phyloP scores from a whole-genome alignment of 2,329 filamentous ascomycete species.

The Botrytis fragariae region DNA sequence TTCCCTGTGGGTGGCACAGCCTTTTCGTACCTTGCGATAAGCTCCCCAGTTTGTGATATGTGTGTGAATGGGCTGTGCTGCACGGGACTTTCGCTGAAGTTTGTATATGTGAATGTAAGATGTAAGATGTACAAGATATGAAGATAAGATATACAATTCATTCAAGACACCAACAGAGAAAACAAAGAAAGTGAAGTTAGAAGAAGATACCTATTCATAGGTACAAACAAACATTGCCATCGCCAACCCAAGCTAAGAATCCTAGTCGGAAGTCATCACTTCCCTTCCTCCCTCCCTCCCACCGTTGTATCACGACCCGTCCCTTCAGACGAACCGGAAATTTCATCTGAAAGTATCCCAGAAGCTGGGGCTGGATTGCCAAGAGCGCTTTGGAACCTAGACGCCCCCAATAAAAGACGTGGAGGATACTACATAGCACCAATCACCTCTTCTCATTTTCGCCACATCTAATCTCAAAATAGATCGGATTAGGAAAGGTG shows the following conservation, averaged over 20 bases:
- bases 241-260: background rate
- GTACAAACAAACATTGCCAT: background rate
- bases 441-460: conserved; percentile 1
- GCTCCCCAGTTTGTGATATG: background rate
- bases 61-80: conserved; percentile 1
- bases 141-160: background rate
- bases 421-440: background rate
- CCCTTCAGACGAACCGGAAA: background rate
- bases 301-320: background rate
- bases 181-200: background rate
- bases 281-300: background rate
- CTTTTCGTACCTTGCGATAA: background rate
- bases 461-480: conserved; percentile 23
- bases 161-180: background rate
- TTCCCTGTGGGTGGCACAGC: background rate
- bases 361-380: conserved; percentile 10
- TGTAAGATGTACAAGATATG: background rate
- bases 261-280: background rate
- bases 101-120: background rate
- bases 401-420: conserved; percentile 11
- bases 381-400: conserved; percentile 9
- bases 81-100: background rate
- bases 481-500: conserved; percentile 13
- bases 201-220: conserved; percentile 9
- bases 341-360: background rate